Base-by-base conservation (phyloP, 2,329 filamentous ascomycete genomes). In the Penicillium concentricum region DNA sequence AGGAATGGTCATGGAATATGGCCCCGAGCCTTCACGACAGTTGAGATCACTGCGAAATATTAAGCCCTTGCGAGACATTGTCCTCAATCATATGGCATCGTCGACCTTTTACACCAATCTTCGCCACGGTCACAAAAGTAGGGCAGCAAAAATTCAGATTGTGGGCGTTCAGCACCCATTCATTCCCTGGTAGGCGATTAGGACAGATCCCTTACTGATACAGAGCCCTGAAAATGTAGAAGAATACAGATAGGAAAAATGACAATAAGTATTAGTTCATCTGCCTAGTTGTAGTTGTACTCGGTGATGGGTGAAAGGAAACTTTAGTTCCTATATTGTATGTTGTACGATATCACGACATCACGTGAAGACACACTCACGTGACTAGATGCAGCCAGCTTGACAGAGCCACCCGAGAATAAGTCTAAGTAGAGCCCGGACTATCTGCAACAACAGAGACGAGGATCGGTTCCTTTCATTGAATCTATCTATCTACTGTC, bases 301-400 rank as follows among this genome's bases (percentile, higher is more conserved):
- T 8, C 5, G 12, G 12, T 18, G 18, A 10, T 39, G 39, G 39
- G 15, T 24, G 4, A 24, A 41, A 16, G 16, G 5, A 24, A 12
- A 24, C 3, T 16, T 15, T 15, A 22, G 20, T 37, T 37, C 6
- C 16, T 38, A 10, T 10, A 9, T 1, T 38, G 16, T 10, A 5
- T 12, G 30, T 32, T 1, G 30, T 26, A 26, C 5, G 6, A 26
- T 10, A 6, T 2, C 9, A 42, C 20, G n/a, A 6, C 16, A 32
- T 51, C 53, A 43, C 20, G 42, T 56, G 53, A 2, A 20, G 6
- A 16, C 16, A 1, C 37, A 20, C 20, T 52, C 61, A 63, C 59
- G 59, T 63, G 60, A 2, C 20, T n/a, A 6, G 51, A 63, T 59
- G 59, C 67, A 51, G 63, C 64, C 56, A 64, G 54, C 54, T 61